These are phyloP conservation scores for Microdochium trichocladiopsis DNA, from an alignment of 2,329 filamentous ascomycete species.

Conservation along the genomic window DNA sequence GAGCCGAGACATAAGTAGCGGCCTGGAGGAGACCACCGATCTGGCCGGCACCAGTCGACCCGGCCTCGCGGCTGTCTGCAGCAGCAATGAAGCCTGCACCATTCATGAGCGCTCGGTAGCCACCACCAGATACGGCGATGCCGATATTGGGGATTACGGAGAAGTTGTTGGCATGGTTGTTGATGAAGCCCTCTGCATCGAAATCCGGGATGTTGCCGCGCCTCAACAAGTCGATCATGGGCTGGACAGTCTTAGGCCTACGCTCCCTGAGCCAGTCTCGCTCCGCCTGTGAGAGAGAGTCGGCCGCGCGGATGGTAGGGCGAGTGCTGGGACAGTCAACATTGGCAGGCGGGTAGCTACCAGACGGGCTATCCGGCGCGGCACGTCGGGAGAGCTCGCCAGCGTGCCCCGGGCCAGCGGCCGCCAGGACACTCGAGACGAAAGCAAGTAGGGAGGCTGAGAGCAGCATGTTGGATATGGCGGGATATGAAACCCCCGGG, in stretches of 20 bases:
- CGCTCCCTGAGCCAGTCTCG: slow-evolving; percentile 65
- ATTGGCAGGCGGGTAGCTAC: slow-evolving; percentile 64
- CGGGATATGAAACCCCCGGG: no score
- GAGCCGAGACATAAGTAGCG: slow-evolving; percentile 63
- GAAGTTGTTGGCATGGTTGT: slow-evolving; percentile 59
- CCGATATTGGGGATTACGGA: slow-evolving; percentile 42
- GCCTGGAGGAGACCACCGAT: slow-evolving; percentile 63
- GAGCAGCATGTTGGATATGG: no score
- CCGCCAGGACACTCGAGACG: background rate
- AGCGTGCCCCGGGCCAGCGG: background rate
- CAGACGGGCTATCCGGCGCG: slow-evolving; percentile 26
- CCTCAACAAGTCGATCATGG: slow-evolving; percentile 68
- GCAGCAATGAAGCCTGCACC: slow-evolving; percentile 63
- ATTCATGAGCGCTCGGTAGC: slow-evolving; percentile 65
- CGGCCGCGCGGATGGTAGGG: slow-evolving; percentile 61
- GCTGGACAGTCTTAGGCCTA: slow-evolving; percentile 63
- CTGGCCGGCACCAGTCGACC: slow-evolving; percentile 52
- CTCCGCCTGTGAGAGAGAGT: slow-evolving; percentile 60
- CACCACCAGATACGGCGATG: slow-evolving; percentile 64
- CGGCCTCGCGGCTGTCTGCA: slow-evolving; percentile 57
- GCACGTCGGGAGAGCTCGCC: slow-evolving; percentile 21
- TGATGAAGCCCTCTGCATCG: slow-evolving; percentile 52
- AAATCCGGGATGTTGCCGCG: slow-evolving; percentile 72
- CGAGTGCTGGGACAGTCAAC: slow-evolving; percentile 64
- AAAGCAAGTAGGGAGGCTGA: background rate